Percentiles rank a stretch among this genome's conserved stretches.
phyloP scores from a whole-genome alignment of 805 yeast genomes.

The Saccharomycopsis sp. region DNA sequence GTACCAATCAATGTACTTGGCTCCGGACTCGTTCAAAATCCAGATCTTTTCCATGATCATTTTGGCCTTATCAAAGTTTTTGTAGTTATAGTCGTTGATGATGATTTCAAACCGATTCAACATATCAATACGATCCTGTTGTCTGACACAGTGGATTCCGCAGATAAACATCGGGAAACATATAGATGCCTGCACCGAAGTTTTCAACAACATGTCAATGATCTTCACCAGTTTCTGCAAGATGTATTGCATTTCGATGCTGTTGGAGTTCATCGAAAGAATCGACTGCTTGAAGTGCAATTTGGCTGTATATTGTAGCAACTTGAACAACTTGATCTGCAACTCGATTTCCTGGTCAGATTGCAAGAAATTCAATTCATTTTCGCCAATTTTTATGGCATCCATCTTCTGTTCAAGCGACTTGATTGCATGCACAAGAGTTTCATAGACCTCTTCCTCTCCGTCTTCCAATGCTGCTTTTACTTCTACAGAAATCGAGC shows the following conservation, averaged over 20 bases:
- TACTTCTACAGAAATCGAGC: constrained; percentile 49
- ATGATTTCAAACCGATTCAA: constrained; percentile 45
- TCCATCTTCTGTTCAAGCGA: constrained; percentile 44
- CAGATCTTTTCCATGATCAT: constrained; percentile 36
- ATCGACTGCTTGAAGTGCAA: constrained; percentile 64
- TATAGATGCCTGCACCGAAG: constrained; percentile 63
- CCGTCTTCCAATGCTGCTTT: constrained; percentile 27
- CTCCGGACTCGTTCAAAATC: constrained; percentile 43
- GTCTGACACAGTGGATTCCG: constrained; percentile 57
- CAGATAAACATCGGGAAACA: constrained; percentile 76
- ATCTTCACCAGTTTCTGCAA: constrained; percentile 47
- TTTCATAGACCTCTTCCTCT: constrained; percentile 13
- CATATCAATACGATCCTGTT: constrained; percentile 48
- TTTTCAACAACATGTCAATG: constrained; percentile 54
- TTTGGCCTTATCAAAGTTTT: constrained; percentile 46
- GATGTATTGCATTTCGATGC: constrained; percentile 56
- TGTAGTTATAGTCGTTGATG: constrained; percentile 58
- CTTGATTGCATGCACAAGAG: constrained; percentile 15
- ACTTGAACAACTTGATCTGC: constrained; percentile 65
- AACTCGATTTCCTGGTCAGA: constrained; percentile 47
- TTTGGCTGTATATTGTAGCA: constrained; percentile 62
- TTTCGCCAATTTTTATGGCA: constrained; percentile 44
- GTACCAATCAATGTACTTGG: constrained; percentile 66
- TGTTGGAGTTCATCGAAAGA: constrained; percentile 50
- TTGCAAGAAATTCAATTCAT: constrained; percentile 35